These are phyloP conservation scores for Populus hybrid DNA, from an alignment of 441 rosid species.

Conservation along the genomic window DNA sequence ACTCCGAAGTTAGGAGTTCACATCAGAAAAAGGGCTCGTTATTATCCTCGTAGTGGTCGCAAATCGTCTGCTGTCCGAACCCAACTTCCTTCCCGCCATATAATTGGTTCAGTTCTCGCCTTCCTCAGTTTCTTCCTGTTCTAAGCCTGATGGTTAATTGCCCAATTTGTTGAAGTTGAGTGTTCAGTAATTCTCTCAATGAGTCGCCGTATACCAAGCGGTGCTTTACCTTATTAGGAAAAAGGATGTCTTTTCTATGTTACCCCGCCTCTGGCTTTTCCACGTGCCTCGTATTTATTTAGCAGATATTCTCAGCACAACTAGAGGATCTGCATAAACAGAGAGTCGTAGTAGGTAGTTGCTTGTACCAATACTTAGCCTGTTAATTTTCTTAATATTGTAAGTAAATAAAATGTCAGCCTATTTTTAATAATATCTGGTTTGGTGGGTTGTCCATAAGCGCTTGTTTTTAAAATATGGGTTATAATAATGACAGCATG, in stretches of 20 bases:
- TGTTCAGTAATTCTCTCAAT: neutral
- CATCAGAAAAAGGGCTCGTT: conserved; percentile 10
- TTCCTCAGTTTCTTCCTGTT: conserved; percentile 20
- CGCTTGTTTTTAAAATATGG: no score
- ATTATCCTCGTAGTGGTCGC: neutral
- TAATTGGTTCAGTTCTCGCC: conserved; percentile 13
- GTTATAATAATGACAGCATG: no score
- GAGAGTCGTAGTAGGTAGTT: no score
- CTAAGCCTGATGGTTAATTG: neutral
- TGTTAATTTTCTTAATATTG: no score
- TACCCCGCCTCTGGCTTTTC: neutral
- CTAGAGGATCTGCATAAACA: no score
- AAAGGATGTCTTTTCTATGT: no score
- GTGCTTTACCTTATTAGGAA: no score
- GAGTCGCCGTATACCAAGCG: neutral
- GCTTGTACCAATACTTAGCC: no score
- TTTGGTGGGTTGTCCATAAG: no score
- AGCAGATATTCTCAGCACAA: neutral
- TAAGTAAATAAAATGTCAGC: no score
- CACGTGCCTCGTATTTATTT: neutral
- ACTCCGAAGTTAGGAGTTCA: conserved; percentile 15
- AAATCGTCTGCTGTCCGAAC: conserved; percentile 23
- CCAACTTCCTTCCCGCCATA: conserved; percentile 8
- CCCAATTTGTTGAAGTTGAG: no score
- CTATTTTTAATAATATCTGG: no score